These are phyloP conservation scores for Cucurbita maxima DNA, from an alignment of 306 rosid genomes.

Conservation along the genomic window DNA sequence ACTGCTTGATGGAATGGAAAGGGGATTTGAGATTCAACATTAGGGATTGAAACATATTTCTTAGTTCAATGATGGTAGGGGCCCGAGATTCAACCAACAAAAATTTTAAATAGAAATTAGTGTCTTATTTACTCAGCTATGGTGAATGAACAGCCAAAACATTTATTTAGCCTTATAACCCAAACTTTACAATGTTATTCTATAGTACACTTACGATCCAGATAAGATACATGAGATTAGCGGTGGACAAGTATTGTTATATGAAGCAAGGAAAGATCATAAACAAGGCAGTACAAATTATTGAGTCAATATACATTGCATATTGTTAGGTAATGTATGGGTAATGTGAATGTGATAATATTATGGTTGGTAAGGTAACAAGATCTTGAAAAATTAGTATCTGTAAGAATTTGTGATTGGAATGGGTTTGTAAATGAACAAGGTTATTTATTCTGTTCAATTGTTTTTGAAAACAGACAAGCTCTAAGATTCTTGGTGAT, in stretches of 20 bases:
- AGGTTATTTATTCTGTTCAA: neutral
- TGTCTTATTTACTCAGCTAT: no score
- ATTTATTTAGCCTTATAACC: no score
- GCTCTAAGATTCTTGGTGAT: neutral
- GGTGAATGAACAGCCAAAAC: no score
- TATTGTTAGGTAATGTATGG: neutral
- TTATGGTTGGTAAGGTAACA: constrained; percentile 1
- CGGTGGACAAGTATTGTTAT: neutral
- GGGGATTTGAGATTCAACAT: no score
- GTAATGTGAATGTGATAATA: neutral
- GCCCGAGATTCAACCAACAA: no score
- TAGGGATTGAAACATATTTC: no score
- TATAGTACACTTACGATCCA: neutral
- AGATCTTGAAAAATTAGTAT: neutral
- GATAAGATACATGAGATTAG: neutral
- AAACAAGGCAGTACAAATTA: neutral
- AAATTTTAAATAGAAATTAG: no score
- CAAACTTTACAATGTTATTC: neutral
- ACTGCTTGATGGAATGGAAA: neutral
- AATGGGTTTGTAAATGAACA: neutral
- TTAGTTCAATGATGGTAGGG: no score
- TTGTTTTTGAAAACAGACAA: neutral
- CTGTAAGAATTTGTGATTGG: neutral
- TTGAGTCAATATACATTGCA: neutral
- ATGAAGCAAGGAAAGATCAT: neutral